phyloP scores from a whole-genome alignment of 2,329 filamentous ascomycete species.

The Botrytis cinerea region DNA sequence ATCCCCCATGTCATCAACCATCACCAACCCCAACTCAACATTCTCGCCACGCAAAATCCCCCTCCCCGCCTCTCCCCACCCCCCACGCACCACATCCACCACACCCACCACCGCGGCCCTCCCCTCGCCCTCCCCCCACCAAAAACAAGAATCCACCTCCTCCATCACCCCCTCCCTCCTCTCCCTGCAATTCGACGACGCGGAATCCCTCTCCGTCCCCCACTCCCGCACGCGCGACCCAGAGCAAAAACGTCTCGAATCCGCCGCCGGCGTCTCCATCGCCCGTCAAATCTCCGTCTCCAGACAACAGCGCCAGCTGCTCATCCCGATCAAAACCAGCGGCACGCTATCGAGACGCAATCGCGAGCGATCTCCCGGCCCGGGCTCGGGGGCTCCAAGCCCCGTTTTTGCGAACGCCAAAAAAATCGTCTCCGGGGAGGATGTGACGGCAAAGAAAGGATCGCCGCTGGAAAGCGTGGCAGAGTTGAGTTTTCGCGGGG shows the following conservation, averaged over 20 bases:
- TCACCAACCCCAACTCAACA: background rate
- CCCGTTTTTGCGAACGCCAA: too few species aligned
- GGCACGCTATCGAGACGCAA: background rate
- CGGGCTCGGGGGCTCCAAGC: too few species aligned
- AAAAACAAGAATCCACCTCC: slow-evolving; percentile 19
- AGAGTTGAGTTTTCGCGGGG: background rate
- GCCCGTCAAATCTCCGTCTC: slow-evolving; percentile 68
- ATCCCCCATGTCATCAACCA: slow-evolving; percentile 1
- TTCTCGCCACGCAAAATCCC: background rate
- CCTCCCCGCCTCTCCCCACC: slow-evolving; percentile 8
- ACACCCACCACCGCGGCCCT: background rate
- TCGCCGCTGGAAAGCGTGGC: background rate
- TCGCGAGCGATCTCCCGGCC: background rate
- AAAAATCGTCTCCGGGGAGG: background rate
- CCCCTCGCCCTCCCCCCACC: background rate
- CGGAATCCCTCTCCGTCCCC: background rate
- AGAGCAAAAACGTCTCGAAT: slow-evolving; percentile 49
- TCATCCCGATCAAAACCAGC: slow-evolving; percentile 50
- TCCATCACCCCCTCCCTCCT: slow-evolving; percentile 3
- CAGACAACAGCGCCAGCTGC: slow-evolving; percentile 59
- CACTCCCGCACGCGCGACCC: background rate
- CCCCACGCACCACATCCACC: background rate
- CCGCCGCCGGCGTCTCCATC: slow-evolving; percentile 66
- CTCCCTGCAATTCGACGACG: background rate
- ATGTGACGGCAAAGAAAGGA: background rate